Evolutionary conservation across 1,139 yeast genomes (phyloP).

Genomic region (Yamadazyma mexicana): DNA sequence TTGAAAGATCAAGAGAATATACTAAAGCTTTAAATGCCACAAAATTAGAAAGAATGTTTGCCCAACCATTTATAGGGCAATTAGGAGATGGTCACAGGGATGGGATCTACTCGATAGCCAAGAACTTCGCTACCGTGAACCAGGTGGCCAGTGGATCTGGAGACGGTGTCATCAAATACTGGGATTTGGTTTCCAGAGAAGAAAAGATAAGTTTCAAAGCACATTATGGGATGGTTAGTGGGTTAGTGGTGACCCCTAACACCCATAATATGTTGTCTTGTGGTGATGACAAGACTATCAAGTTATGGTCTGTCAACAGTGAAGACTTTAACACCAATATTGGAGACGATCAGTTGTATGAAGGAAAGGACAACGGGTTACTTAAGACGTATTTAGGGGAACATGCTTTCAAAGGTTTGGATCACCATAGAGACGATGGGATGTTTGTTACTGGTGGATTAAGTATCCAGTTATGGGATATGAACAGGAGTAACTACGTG

Average conservation of each 20-base stretch:
- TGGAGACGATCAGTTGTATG: constrained; percentile 38
- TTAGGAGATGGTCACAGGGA: constrained; percentile 94
- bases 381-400: constrained; percentile 80
- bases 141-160: constrained; percentile 91
- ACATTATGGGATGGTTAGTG: constrained; percentile 88
- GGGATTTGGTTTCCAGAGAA: constrained; percentile 78
- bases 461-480: constrained; percentile 86
- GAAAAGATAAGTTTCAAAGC: constrained; percentile 81
- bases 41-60: constrained; percentile 93
- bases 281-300: constrained; percentile 88
- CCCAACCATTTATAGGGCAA: constrained; percentile 95
- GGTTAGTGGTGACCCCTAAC: constrained; percentile 75
- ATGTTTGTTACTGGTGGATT: constrained; percentile 93
- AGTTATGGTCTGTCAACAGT: constrained; percentile 69
- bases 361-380: constrained; percentile 43
- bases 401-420: constrained; percentile 81
- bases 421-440: constrained; percentile 76
- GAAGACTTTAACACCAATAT: constrained; percentile 37
- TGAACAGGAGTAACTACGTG: constrained; percentile 71
- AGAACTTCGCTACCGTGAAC: constrained; percentile 67
- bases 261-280: constrained; percentile 69
- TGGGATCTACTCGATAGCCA: constrained; percentile 89
- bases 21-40: constrained; percentile 94
- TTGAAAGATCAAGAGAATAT: constrained; percentile 95
- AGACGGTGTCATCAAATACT: constrained; percentile 90